Evolutionary conservation across 192 early-diverging fungal species (phyloP).

Genomic region (Rhizophagus prolifer): DNA sequence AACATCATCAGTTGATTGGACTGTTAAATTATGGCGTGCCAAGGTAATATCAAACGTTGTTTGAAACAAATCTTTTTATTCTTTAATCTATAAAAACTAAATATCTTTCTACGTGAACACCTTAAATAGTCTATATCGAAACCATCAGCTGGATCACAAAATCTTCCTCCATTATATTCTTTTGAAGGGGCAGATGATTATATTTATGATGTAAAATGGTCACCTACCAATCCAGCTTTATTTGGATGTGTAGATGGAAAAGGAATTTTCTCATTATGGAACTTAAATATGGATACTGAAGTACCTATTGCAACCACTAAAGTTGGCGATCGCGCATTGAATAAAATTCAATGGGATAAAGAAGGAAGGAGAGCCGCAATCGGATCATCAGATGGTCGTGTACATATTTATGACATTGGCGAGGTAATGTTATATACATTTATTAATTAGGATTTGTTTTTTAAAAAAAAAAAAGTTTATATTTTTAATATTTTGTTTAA

Average conservation of each 20-base stretch:
- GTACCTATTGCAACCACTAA: conserved; percentile 61
- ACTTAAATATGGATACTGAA: conserved; percentile 88
- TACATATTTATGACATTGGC: conserved; percentile 92
- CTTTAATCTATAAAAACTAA: background rate
- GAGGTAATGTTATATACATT: conserved; percentile 55
- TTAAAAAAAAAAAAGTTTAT: background rate
- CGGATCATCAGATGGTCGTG: conserved; percentile 82
- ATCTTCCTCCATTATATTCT: conserved; percentile 67
- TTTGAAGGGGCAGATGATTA: conserved; percentile 96
- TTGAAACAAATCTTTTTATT: background rate
- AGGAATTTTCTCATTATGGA: conserved; percentile 89
- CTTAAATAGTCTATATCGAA: conserved; percentile 44
- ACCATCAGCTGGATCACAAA: conserved; percentile 45
- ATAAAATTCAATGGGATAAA: conserved; percentile 96
- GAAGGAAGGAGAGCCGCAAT: conserved; percentile 77
- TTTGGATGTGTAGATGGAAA: conserved; percentile 92
- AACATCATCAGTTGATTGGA: conserved; percentile 95
- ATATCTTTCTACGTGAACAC: background rate
- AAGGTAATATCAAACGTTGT: conserved; percentile 39
- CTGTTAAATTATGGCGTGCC: conserved; percentile 91
- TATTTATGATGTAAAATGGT: conserved; percentile 98
- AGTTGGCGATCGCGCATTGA: conserved; percentile 74
- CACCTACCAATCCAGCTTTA: conserved; percentile 88
- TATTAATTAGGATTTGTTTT: background rate
- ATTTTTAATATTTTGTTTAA: background rate